A percentile compares a stretch with the other conserved stretches of the same genome.
Evolutionary conservation across 805 yeast species (phyloP).

Genomic region (Barnettozyma populi): DNA sequence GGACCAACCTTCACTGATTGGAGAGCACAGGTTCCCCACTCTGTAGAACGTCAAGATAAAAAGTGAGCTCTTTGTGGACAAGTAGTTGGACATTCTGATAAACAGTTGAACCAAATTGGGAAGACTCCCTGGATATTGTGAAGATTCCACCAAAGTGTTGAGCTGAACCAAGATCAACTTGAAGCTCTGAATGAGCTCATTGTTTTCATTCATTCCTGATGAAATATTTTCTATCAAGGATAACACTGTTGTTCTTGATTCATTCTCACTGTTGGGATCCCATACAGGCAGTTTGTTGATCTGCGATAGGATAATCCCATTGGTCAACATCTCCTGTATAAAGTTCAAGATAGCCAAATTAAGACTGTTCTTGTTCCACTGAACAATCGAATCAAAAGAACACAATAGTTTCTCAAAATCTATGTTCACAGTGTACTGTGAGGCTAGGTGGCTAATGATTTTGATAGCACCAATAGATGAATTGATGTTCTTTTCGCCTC

Average conservation of each 20-base stretch:
- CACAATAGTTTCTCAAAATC: slow-evolving; percentile 29
- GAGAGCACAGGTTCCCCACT: slow-evolving; percentile 47
- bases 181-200: slow-evolving; percentile 26
- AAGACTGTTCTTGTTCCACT: slow-evolving; percentile 33
- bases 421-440: slow-evolving; percentile 23
- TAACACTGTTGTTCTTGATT: slow-evolving; percentile 16
- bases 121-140: slow-evolving; percentile 36
- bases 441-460: slow-evolving; percentile 29
- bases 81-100: slow-evolving; percentile 30
- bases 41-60: slow-evolving; percentile 44
- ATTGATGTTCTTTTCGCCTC: slow-evolving; percentile 22
- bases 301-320: slow-evolving; percentile 25
- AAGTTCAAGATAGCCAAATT: slow-evolving; percentile 37
- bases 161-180: slow-evolving; percentile 32
- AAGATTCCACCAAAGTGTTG: slow-evolving; percentile 27
- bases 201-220: slow-evolving; percentile 24
- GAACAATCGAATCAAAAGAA: slow-evolving; percentile 28
- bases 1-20: slow-evolving; percentile 47
- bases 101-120: slow-evolving; percentile 39
- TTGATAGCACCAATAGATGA: slow-evolving; percentile 37
- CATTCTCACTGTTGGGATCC: slow-evolving; percentile 23
- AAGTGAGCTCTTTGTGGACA: slow-evolving; percentile 34
- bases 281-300: slow-evolving; percentile 35
- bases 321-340: slow-evolving; percentile 35
- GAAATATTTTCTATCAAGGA: slow-evolving; percentile 18